Evolutionary conservation across 2,329 filamentous ascomycete genomes (phyloP).

Genomic region (Grosmannia huntii): DNA sequence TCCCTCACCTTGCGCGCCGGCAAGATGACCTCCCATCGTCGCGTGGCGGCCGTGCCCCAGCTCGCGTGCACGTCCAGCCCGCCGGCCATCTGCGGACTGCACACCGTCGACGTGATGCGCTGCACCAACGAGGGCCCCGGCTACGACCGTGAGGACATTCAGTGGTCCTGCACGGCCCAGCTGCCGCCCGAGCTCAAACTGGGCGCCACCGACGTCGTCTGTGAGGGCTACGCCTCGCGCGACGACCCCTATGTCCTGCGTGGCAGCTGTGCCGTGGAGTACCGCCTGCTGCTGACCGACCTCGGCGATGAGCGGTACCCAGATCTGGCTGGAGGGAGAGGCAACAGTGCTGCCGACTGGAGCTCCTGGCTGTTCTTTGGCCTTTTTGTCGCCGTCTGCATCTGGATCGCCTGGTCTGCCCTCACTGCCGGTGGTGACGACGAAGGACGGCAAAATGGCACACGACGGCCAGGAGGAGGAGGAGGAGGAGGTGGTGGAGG

Average conservation of each 20-base stretch:
- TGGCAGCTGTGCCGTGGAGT: constrained; percentile 88
- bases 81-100: constrained; percentile 50
- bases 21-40: constrained; percentile 60
- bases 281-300: constrained; percentile 65
- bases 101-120: constrained; percentile 70
- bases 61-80: constrained; percentile 60
- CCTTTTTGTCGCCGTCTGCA: constrained; percentile 45
- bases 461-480: constrained; percentile 13
- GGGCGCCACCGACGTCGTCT: constrained; percentile 78
- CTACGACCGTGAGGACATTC: constrained; percentile 68
- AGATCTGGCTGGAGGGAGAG: constrained; percentile 23
- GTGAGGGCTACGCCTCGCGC: constrained; percentile 69
- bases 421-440: constrained; percentile 19
- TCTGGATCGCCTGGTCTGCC: constrained; percentile 48
- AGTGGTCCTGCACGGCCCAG: constrained; percentile 72
- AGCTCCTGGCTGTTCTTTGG: neutral
- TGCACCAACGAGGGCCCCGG: constrained; percentile 76
- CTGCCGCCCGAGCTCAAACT: constrained; percentile 54
- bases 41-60: constrained; percentile 64
- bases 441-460: constrained; percentile 9
- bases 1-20: constrained; percentile 61
- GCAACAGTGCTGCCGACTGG: constrained; percentile 12
- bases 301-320: constrained; percentile 62
- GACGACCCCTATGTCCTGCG: constrained; percentile 81
- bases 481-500: constrained; percentile 20